Percentiles rank a stretch among this genome's conserved stretches.
Conservation (phyloP, 1,284 basidiomycete species). For the Leccinum olivaceoglutinosum region DNA sequence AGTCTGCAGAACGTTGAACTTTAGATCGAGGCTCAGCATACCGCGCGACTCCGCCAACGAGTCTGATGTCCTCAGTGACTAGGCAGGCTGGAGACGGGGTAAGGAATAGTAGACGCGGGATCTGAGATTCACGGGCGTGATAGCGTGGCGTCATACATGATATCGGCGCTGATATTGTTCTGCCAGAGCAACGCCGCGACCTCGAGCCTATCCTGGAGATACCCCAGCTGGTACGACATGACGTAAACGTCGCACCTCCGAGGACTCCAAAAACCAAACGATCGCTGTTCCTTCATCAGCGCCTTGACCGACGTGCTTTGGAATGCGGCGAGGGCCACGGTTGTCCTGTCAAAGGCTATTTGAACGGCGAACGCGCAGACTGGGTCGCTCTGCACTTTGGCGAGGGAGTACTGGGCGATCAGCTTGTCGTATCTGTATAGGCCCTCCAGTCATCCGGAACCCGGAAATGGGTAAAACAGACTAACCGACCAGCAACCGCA, state of each 20-base stretch:
- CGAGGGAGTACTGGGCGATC: conserved; percentile 56
- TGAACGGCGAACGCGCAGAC: conserved; percentile 72
- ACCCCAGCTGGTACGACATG: conserved; percentile 72
- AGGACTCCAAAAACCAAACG: conserved; percentile 85
- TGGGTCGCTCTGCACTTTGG: conserved; percentile 47
- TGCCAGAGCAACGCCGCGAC: conserved; percentile 76
- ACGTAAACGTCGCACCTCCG: conserved; percentile 83
- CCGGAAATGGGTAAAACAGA: not conserved
- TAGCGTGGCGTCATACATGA: conserved; percentile 78
- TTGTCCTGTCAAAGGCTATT: conserved; percentile 78
- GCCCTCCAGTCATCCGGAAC: not conserved
- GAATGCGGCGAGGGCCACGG: conserved; percentile 63
- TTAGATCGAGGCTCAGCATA: no score
- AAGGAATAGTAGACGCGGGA: no score
- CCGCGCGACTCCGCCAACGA: no score
- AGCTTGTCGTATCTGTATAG: conserved; percentile 66
- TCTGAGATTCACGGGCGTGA: no score
- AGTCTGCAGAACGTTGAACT: no score
- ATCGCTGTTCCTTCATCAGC: conserved; percentile 71
- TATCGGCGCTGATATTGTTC: conserved; percentile 77
- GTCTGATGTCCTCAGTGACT: no score
- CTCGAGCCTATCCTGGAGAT: conserved; percentile 73
- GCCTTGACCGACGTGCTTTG: conserved; percentile 67
- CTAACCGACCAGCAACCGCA: conserved; percentile 75
- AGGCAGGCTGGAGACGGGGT: no score